Evolutionary conservation across 2,329 filamentous ascomycete genomes (phyloP), one percentile per base, ranked within the genome.

Genomic region (Thielaviopsis ethacetica): DNA sequence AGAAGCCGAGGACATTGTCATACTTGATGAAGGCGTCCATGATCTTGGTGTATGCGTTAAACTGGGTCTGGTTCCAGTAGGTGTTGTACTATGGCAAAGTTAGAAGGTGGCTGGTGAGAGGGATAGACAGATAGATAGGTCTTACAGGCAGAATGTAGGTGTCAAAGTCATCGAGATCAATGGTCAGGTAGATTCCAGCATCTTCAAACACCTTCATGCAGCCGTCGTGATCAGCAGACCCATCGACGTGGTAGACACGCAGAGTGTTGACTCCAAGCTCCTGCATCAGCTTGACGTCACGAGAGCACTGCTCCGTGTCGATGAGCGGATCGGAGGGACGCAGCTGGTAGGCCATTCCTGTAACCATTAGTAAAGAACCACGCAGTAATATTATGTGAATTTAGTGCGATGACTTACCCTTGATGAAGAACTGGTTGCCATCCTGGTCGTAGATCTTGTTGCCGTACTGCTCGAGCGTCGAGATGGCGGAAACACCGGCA

Each of bases 241-340:
- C 73, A 65, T 94, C 84, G 62, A 95, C 88, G 67, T 95, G 88
- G 71, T 95, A 95, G 61, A 93, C 86, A 60, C 90, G 87, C 66
- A 95, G 89, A 30, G 85, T 78, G 69, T 95, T 95, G 68, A 86
- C 81, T 62, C 88, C 88, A 58, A 95, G 75, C 19, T 83, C 81
- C 69, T 87, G 79, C 86, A 95, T 94, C 67, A 91, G 76, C 17
- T 74, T 69, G 50, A 84, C 84, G 72, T 95, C 90, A 64, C 82
- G 81, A 65, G 77, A 70, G 74, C 88, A 94, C 73, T 95, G 90
- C 54, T 80, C 80, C 49, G 79, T 78, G 68, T 93, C 80, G 64
- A 87, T 72, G 62, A 95, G 79, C 54, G 89, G 90, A 67, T 95
- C 90, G 56, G 84, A 52, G 19, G 60, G 58, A 66, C 70, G 65